phyloP scores from a whole-genome alignment of 2,329 filamentous ascomycete species.

The Didymella glomerata region DNA sequence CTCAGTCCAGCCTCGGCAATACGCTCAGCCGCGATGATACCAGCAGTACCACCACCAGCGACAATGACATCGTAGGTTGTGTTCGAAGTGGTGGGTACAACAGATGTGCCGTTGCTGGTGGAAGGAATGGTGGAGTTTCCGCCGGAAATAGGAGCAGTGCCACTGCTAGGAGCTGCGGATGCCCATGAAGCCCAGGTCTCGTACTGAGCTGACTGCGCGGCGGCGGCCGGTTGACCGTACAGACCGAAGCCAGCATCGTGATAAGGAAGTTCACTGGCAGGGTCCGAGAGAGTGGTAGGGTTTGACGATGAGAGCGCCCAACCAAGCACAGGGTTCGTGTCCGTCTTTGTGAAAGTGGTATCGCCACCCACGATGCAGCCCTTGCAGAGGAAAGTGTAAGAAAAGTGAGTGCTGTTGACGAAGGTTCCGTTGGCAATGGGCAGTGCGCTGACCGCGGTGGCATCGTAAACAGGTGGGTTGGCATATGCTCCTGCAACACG shows the following conservation, averaged over 20 bases:
- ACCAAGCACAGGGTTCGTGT: constrained; percentile 33
- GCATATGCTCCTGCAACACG: constrained; percentile 58
- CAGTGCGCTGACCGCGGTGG: constrained; percentile 53
- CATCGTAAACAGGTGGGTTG: constrained; percentile 54
- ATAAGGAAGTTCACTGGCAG: constrained; percentile 24
- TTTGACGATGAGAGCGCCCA: constrained; percentile 33
- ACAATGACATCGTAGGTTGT: constrained; percentile 23
- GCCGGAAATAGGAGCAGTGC: constrained; percentile 18
- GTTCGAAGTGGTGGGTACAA: constrained; percentile 36
- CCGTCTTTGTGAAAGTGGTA: constrained; percentile 39
- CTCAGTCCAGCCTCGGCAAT: constrained; percentile 21
- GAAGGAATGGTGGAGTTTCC: constrained; percentile 17
- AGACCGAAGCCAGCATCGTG: constrained; percentile 31
- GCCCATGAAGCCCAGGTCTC: constrained; percentile 34
- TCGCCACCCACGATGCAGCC: constrained; percentile 43
- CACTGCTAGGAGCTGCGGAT: constrained; percentile 13
- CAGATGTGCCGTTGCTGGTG: constrained; percentile 19
- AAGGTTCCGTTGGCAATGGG: constrained; percentile 63
- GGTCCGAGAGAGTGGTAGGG: constrained; percentile 28
- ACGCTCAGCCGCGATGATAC: constrained; percentile 22
- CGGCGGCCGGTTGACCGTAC: constrained; percentile 29
- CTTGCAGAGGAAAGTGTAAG: constrained; percentile 63
- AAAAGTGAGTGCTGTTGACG: constrained; percentile 62
- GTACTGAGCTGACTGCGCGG: constrained; percentile 32
- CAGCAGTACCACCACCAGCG: constrained; percentile 22